These are phyloP conservation scores for Talaromyces piceae DNA, from an alignment of 2,329 filamentous ascomycete species.

Conservation along the genomic window DNA sequence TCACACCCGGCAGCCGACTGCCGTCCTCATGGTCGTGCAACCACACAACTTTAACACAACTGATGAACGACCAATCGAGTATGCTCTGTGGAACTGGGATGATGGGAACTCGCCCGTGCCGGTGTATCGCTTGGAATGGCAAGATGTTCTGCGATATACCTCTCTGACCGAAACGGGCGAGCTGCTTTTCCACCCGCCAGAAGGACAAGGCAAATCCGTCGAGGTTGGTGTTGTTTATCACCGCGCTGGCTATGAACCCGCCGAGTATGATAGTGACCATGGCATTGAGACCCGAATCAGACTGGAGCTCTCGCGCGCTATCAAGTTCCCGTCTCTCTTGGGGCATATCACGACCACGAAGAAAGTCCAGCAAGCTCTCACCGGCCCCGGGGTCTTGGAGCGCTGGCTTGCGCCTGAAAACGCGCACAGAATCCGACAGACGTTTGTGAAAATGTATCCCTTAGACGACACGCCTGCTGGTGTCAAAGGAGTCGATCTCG, in stretches of 20 bases:
- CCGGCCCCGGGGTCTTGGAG: slow-evolving; percentile 24
- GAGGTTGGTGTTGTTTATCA: slow-evolving; percentile 40
- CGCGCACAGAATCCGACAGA: slow-evolving; percentile 21
- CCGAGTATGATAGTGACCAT: slow-evolving; percentile 30
- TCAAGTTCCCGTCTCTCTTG: slow-evolving; percentile 40
- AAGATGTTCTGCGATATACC: slow-evolving; percentile 24
- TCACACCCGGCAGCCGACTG: slow-evolving; percentile 17
- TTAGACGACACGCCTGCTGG: slow-evolving; percentile 28
- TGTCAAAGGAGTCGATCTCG: slow-evolving; percentile 18
- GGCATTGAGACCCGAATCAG: slow-evolving; percentile 18
- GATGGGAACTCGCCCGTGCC: slow-evolving; percentile 18
- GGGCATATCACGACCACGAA: slow-evolving; percentile 38
- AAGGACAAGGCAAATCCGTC: slow-evolving; percentile 13
- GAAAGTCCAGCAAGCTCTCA: slow-evolving; percentile 37
- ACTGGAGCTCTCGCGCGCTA: slow-evolving; percentile 34
- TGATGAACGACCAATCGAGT: slow-evolving; percentile 41
- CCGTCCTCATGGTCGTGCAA: slow-evolving; percentile 39
- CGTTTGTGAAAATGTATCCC: slow-evolving; percentile 32
- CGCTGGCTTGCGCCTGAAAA: slow-evolving; percentile 26
- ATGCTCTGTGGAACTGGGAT: slow-evolving; percentile 29
- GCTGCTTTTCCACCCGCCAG: slow-evolving; percentile 29
- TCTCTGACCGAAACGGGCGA: slow-evolving; percentile 21
- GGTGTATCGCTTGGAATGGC: slow-evolving; percentile 32
- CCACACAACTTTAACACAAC: slow-evolving; percentile 39
- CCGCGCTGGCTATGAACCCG: slow-evolving; percentile 36